Conservation (phyloP, 2,329 filamentous ascomycete species). For the Colletotrichum musae region DNA sequence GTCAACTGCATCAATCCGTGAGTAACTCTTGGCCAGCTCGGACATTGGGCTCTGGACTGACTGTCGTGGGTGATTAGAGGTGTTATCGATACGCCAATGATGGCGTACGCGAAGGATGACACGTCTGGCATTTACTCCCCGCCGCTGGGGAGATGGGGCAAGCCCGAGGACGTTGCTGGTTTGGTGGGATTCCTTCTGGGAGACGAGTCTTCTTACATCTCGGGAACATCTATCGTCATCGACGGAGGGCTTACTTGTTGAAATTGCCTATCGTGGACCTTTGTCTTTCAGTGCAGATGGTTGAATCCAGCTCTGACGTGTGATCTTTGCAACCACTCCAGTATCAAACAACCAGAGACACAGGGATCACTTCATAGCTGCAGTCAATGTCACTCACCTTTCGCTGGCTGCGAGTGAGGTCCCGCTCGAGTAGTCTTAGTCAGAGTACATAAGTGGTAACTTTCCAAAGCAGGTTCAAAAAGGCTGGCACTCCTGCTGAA, state of each 20-base stretch:
- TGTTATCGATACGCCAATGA: slow-evolving; percentile 1
- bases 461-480: no score
- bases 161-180: not conserved
- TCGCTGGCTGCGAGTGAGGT: no score
- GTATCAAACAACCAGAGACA: no score
- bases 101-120: not conserved
- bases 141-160: not conserved
- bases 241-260: not conserved
- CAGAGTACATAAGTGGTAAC: no score
- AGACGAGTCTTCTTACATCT: not conserved
- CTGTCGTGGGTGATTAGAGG: not conserved
- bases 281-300: no score
- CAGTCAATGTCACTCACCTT: no score
- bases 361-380: no score
- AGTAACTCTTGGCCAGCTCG: not conserved
- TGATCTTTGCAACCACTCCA: no score
- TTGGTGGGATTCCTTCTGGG: not conserved
- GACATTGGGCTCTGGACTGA: not conserved
- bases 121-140: not conserved
- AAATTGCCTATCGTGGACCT: no score
- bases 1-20: slow-evolving; percentile 26
- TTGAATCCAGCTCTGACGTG: no score
- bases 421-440: no score
- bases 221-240: not conserved
- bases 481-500: no score